Percentiles rank a stretch among this genome's conserved stretches.
These are phyloP conservation scores for Carnegiea gigantea DNA, from an alignment of 179 eudicot genomes.

Conservation along the genomic window DNA sequence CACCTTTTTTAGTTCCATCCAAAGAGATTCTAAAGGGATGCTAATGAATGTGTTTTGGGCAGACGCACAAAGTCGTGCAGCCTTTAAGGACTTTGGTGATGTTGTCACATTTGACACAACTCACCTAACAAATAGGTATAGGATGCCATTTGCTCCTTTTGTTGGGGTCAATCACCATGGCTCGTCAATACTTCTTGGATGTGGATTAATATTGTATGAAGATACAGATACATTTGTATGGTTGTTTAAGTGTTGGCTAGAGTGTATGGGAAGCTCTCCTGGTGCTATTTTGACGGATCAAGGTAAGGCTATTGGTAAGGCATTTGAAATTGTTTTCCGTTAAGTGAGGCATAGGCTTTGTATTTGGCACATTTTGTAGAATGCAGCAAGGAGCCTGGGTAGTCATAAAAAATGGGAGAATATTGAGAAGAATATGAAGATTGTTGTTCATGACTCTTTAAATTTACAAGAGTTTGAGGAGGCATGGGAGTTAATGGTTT, in stretches of 20 bases:
- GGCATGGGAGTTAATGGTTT: background rate
- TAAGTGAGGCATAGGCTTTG: background rate
- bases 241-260: background rate
- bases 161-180: constrained; percentile 8
- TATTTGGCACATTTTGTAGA: constrained; percentile 3
- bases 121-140: background rate
- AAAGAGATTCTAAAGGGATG: background rate
- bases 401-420: background rate
- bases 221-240: background rate
- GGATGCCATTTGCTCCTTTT: constrained; percentile 11
- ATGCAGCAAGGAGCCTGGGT: background rate
- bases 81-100: background rate
- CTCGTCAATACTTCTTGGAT: background rate
- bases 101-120: background rate
- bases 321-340: background rate
- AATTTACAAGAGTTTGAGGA: background rate
- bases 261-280: background rate
- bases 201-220: background rate
- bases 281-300: background rate
- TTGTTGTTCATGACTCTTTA: background rate
- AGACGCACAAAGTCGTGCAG: background rate
- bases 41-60: background rate
- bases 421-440: background rate
- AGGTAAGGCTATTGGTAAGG: background rate
- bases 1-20: background rate